Evolutionary conservation across 139 green algal species (phyloP), one percentile per base, ranked within the genome.

Genomic region (Microglena sp.): DNA sequence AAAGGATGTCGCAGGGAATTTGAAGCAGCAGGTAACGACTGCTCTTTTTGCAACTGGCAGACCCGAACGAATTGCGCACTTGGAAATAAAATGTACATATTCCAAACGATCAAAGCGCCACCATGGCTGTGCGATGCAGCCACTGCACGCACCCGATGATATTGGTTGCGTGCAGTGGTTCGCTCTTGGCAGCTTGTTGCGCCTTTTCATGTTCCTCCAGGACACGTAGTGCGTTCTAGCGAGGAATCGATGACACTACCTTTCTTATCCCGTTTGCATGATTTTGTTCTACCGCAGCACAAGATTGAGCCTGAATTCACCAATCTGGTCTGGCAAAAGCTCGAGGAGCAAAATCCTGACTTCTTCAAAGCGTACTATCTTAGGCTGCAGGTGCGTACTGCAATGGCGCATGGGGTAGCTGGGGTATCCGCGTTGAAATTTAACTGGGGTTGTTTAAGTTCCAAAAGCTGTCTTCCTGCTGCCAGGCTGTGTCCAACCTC

Each of bases 311-410:
- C 91, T 1, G 69, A 66, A 2, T 97, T 97, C 78, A 96, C 90
- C 65, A 79, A 8, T 59, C 79, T 95, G 55, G 89, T 96, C 24
- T 96, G 86, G 90, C 78, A 87, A 66, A 96, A 96, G 74, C 85
- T 97, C 35, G 91, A 97, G 75, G 88, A 95, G 72, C 84, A 96
- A 66, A 97, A 97, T 66, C 75, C 84, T 2, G 81, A 89, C 26
- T 96, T 96, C 62, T 96, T 96, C 72, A 65, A 70, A 27, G 82
- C 82, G 0, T 97, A 97, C 82, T 83, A 95, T 73, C 80, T 88
- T 22, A 80, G 69, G 32, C 55, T 70, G 33, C 40, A 67, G n/a
- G n/a, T n/a, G n/a, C n/a, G n/a, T n/a, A n/a, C n/a, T n/a, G n/a
- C n/a, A n/a, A n/a, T n/a, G n/a, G n/a, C n/a, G n/a, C n/a, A n/a